Evolutionary conservation across 208 protist species (phyloP), one percentile per base, ranked within the genome.

Genomic region (Leishmania turanica): DNA sequence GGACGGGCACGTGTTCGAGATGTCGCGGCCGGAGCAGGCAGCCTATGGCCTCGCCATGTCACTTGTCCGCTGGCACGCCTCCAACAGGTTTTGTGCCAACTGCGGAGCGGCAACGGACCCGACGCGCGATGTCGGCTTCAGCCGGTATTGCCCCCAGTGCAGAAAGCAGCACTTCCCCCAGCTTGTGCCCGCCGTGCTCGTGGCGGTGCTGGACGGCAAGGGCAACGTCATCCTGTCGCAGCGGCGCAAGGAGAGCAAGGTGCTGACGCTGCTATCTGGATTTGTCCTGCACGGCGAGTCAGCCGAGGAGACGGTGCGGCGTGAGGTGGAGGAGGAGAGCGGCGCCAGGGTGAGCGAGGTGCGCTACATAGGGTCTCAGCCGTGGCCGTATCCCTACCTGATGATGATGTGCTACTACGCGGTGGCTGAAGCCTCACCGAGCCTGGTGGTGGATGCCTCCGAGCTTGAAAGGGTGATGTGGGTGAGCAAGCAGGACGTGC

Each of bases 361-460:
- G 81, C 81, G 84, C 71, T 92, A 94, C 84, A 42, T 92, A 37
- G 87, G 87, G 75, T 93, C 87, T 2, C 87, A 93, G 84, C 87
- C 89, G 31, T 93, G 84, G 69, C 89, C 89, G 34, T 90, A 82
- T 70, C 87, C 88, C 0, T 82, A 84, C 53, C 54, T 86, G 81
- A 64, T 94, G 47, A 94, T 94, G 91, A 37, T 84, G 45, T 80
- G 81, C 81, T 94, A 90, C 84, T 92, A 94, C 80, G 91, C 87
- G 40, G 77, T 92, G 40, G 89, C 87, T 0, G 76, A 80, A 1
- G 42, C 76, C 19, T 78, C 64, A 11, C 54, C 79, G 37, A 64
- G 3, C 1, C 74, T 94, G 0, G 66, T 79, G 3, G 75, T 84
- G 31, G 80, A 94, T 79, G 81, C 79, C 24, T 72, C 58, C 2